phyloP scores from a whole-genome alignment of 1,139 yeast species.

The Debaryomyces coudertii region DNA sequence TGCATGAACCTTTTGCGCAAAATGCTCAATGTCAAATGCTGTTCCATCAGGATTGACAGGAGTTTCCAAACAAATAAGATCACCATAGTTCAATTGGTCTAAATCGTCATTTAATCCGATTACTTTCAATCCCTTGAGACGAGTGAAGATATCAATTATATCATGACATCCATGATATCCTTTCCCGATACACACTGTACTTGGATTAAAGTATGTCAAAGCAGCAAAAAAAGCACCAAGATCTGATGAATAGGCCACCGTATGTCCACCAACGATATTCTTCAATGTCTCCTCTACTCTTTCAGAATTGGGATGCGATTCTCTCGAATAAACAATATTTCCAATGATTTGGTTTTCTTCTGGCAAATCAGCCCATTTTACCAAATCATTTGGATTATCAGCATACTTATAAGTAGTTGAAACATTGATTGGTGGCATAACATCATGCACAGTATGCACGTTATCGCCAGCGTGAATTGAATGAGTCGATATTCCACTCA shows the following conservation, averaged over 20 bases:
- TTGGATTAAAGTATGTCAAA: constrained; percentile 72
- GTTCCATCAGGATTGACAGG: constrained; percentile 87
- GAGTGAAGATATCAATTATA: constrained; percentile 60
- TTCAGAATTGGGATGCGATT: constrained; percentile 70
- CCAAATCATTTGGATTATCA: constrained; percentile 54
- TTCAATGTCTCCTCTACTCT: constrained; percentile 71
- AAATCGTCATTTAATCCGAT: constrained; percentile 55
- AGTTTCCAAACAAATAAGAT: constrained; percentile 79
- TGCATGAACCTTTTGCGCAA: constrained; percentile 68
- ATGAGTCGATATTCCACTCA: constrained; percentile 49
- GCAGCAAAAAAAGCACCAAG: constrained; percentile 80
- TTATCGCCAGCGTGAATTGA: constrained; percentile 67
- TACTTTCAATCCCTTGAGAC: constrained; percentile 62
- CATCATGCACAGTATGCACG: constrained; percentile 51
- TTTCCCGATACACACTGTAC: constrained; percentile 70
- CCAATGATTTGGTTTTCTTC: constrained; percentile 17
- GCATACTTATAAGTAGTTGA: constrained; percentile 77
- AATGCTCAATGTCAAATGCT: constrained; percentile 62
- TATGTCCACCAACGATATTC: constrained; percentile 56
- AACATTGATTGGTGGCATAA: constrained; percentile 79
- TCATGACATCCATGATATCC: constrained; percentile 88
- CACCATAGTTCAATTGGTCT: constrained; percentile 61
- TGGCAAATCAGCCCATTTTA: constrained; percentile 43
- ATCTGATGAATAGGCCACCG: constrained; percentile 72
- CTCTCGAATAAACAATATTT: constrained; percentile 63